Base-by-base conservation (phyloP, 306 rosid genomes). In the Begonia peltatifolia region DNA sequence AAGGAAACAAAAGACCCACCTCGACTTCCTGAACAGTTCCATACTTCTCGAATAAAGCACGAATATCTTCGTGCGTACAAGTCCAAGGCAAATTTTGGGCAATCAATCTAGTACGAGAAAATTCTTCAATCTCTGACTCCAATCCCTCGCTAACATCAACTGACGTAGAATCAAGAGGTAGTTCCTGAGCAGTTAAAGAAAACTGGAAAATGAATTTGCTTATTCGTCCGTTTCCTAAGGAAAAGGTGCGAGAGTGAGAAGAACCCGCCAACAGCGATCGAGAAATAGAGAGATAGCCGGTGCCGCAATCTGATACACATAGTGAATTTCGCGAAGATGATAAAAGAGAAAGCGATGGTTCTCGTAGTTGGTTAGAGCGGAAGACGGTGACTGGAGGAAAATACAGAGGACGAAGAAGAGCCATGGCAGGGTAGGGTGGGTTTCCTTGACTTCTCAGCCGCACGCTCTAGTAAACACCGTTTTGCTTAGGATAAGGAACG, bases 71-170 rank as follows among this genome's bases (percentile, higher is more conserved):
- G 6, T 83, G 75, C 14, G 96, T 90, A 61, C 77, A 69, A 41
- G 68, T 52, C 99, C 96, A 90, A 47, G 99, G 99, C 10, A 86
- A 67, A 68, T 90, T 90, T 77, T 76, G 92, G 46, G 94, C 99
- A 53, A 86, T 71, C 76, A 90, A 58, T 64, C 96, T 79, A 41
- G 72, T 68, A 9, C 42, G 61, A 18, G 80, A 76, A 18, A 75
- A 63, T 17, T 73, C 94, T 50, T 76, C 68, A 2, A 73, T 14
- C 15, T 58, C 72, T 2, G 67, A 20, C 41, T 66, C 65, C 7
- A 64, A n/a, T 10, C 46, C 64, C 14, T 53, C 54, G 55, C 14
- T 25, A 42, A 6, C 38, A 30, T 63, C 82, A 11, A 58, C 43
- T 3, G 62, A 41, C 47, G 63, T 54, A 43, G 76, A 59, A 42